Evolutionary conservation across 495 filamentous ascomycete species (phyloP), one percentile per base, ranked within the genome.

Genomic region (Emericellopsis terricola): DNA sequence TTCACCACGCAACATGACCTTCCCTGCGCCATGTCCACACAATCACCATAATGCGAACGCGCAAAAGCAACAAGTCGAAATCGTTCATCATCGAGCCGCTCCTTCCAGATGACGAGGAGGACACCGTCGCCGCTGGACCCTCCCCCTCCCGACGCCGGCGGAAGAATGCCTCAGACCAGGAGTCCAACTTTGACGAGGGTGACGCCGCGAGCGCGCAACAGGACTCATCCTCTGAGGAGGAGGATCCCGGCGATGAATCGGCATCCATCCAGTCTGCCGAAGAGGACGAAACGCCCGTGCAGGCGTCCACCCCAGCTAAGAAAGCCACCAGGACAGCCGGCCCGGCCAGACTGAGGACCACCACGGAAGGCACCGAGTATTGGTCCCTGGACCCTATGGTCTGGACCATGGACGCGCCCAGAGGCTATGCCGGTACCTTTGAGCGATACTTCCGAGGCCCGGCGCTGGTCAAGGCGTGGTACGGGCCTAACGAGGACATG

Each of bases 111-210:
- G 33, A 35, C 3, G 19, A 35, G 1, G 17, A 19, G 16, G n/a
- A 28, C 2, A n/a, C n/a, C n/a, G n/a, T n/a, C n/a, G n/a, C n/a
- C n/a, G n/a, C n/a, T n/a, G n/a, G 19, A 35, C 19, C 5, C 33
- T 27, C 33, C 11, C 23, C 6, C 3, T n/a, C n/a, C n/a, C n/a
- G n/a, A 16, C 21, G 24, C 13, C 33, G 33, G n/a, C 33, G 21
- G 15, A 35, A 27, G 16, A 35, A 15, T 23, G 33, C 21, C 4
- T 19, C 24, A n/a, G 33, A 35, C 21, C 15, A 28, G 21, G 33
- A 35, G 20, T 19, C 21, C 19, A 35, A 35, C 14, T 35, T 35
- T 14, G 33, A 35, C n/a, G 31, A 18, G 15, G 20, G n/a, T 15
- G 33, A 20, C n/a, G 21, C 23, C 6, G 23, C 11, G 6, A 26